These are phyloP conservation scores for Xylaria telfairii DNA, from an alignment of 495 filamentous ascomycete species.

Conservation along the genomic window DNA sequence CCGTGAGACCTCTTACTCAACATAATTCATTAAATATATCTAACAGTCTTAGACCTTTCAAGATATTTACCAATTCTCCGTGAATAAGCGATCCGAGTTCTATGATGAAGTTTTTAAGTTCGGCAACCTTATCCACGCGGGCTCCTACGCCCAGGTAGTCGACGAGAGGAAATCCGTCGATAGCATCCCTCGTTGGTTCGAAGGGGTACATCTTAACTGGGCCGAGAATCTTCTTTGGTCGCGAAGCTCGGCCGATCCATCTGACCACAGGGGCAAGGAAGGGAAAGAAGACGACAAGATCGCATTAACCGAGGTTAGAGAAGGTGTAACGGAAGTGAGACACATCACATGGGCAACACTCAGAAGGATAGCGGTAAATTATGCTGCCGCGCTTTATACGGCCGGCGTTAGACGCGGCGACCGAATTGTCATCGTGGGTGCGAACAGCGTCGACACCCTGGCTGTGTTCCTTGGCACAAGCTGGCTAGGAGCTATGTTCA, in stretches of 20 bases:
- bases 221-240: conserved; percentile 69
- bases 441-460: conserved; percentile 76
- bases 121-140: conserved; percentile 65
- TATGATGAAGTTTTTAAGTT: conserved; percentile 68
- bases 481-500: conserved; percentile 74
- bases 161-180: conserved; percentile 73
- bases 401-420: conserved; percentile 71
- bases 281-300: conserved; percentile 74
- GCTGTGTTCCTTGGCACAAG: conserved; percentile 67
- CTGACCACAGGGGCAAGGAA: conserved; percentile 44
- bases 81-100: conserved; percentile 66
- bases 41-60: conserved; percentile 58
- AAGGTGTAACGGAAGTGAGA: conserved; percentile 64
- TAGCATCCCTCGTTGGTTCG: conserved; percentile 70
- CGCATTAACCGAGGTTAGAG: conserved; percentile 73
- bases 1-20: conserved; percentile 39
- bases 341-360: conserved; percentile 70
- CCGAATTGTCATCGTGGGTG: conserved; percentile 71
- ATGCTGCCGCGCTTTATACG: conserved; percentile 68
- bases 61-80: conserved; percentile 69
- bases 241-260: conserved; percentile 35
- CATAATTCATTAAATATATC: background rate
- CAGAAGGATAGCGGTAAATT: conserved; percentile 56
- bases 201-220: conserved; percentile 67
- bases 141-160: conserved; percentile 63